A percentile compares a stretch with the other conserved stretches of the same genome.
Evolutionary conservation across 2,329 filamentous ascomycete genomes (phyloP).

Genomic region (Spiromastix sp.): DNA sequence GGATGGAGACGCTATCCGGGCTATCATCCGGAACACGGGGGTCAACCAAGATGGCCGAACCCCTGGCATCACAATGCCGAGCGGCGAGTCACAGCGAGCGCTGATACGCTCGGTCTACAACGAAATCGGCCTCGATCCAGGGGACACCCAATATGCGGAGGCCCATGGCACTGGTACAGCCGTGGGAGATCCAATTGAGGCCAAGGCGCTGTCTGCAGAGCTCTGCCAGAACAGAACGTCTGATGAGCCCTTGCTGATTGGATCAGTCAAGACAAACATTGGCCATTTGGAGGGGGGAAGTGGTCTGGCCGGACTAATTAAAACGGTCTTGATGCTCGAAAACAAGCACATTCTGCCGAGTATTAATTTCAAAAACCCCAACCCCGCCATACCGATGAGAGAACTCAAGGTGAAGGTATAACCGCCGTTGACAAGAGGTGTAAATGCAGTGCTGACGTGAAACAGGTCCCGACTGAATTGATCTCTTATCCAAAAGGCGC

Average conservation of each 20-base stretch:
- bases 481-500: conserved; percentile 17
- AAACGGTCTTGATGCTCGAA: conserved; percentile 18
- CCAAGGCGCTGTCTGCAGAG: conserved; percentile 9
- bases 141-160: conserved; percentile 29
- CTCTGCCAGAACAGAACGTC: not conserved
- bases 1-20: conserved; percentile 26
- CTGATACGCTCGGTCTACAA: conserved; percentile 28
- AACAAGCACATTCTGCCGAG: conserved; percentile 19
- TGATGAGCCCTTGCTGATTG: conserved; percentile 16
- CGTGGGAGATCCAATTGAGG: conserved; percentile 45
- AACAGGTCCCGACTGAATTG: conserved; percentile 12
- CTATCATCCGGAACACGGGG: conserved; percentile 26
- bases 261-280: conserved; percentile 21
- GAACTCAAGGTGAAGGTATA: conserved; percentile 19
- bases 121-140: conserved; percentile 18
- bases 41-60: conserved; percentile 22
- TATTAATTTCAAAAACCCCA: conserved; percentile 15
- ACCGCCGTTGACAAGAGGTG: too few species aligned
- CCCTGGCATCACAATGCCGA: conserved; percentile 26
- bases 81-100: conserved; percentile 22
- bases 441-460: too few species aligned
- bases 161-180: conserved; percentile 47
- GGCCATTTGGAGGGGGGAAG: conserved; percentile 20
- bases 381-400: conserved; percentile 17
- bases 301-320: conserved; percentile 20